Percentiles rank a stretch among this genome's conserved stretches.
Conservation (phyloP, 306 rosid species). For the Inga leiocalycina region DNA sequence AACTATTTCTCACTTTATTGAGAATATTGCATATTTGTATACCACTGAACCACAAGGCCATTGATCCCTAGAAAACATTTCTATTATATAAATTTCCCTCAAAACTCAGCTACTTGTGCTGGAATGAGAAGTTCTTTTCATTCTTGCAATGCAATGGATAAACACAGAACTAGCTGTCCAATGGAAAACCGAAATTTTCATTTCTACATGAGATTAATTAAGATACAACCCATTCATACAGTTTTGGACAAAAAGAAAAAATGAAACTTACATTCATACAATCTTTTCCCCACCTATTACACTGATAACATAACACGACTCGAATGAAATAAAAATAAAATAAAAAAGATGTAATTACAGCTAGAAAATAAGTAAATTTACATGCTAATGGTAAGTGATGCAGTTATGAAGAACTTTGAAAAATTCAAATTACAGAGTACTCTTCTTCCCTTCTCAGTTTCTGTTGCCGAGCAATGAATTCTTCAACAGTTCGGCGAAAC, state of each 20-base stretch:
- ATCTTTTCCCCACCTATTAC: not conserved
- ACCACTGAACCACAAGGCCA: no score
- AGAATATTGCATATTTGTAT: no score
- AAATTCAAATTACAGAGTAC: conserved; percentile 3
- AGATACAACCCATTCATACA: not conserved
- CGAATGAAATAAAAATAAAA: not conserved
- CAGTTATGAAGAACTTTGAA: not conserved
- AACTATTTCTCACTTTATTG: no score
- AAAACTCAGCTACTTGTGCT: no score
- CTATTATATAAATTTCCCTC: no score
- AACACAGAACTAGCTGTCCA: not conserved
- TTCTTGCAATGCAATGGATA: not conserved
- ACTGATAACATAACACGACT: not conserved
- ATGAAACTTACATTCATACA: not conserved
- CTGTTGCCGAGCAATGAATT: conserved; percentile 82
- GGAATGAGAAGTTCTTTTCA: no score
- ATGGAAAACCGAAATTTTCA: not conserved
- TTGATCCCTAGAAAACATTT: no score
- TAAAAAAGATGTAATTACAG: not conserved
- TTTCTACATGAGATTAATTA: not conserved
- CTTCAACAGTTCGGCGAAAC: conserved; percentile 74
- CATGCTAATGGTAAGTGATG: not conserved
- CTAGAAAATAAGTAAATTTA: conserved; percentile 7
- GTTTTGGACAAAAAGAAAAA: not conserved
- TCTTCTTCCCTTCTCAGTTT: conserved; percentile 66